These are phyloP conservation scores for Rhynchosporium graminicola DNA, from an alignment of 2,329 filamentous ascomycete species.

Conservation along the genomic window DNA sequence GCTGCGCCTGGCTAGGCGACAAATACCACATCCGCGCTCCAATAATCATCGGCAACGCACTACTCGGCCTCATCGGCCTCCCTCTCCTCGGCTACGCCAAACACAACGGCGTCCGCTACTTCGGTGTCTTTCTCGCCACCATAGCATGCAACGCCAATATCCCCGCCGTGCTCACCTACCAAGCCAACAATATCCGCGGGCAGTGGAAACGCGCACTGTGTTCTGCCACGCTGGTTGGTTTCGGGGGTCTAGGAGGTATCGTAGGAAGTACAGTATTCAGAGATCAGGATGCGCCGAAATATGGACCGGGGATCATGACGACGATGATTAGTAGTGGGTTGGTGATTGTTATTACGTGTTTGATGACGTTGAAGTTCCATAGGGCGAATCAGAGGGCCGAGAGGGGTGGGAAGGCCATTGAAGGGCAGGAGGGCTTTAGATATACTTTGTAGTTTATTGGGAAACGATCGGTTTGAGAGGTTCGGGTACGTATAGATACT, in stretches of 20 bases:
- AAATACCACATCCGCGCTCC: constrained; percentile 47
- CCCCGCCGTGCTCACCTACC: constrained; percentile 73
- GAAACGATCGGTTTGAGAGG: neutral
- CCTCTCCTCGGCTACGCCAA: constrained; percentile 50
- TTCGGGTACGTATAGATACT: too few relatives aligned
- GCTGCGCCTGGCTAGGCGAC: constrained; percentile 52
- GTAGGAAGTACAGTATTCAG: constrained; percentile 73
- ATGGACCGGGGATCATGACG: constrained; percentile 42
- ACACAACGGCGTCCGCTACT: constrained; percentile 53
- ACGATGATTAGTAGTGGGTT: constrained; percentile 32
- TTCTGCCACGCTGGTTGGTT: constrained; percentile 73
- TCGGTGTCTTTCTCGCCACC: constrained; percentile 54
- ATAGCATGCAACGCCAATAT: constrained; percentile 68
- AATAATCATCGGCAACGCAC: constrained; percentile 37
- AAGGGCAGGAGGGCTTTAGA: constrained; percentile 40
- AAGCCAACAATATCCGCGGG: constrained; percentile 76
- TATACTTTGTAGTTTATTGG: constrained; percentile 33
- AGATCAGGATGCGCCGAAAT: constrained; percentile 52
- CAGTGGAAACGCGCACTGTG: constrained; percentile 87
- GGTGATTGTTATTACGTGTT: constrained; percentile 34
- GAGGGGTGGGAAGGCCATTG: constrained; percentile 41
- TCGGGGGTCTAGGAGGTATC: constrained; percentile 79
- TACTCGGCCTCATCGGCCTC: constrained; percentile 50
- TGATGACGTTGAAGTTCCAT: constrained; percentile 39
- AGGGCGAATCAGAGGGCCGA: constrained; percentile 41